Percentiles rank a stretch among this genome's conserved stretches.
phyloP scores from a whole-genome alignment of 495 filamentous ascomycete genomes.

The Hapsidospora chrysogenum region DNA sequence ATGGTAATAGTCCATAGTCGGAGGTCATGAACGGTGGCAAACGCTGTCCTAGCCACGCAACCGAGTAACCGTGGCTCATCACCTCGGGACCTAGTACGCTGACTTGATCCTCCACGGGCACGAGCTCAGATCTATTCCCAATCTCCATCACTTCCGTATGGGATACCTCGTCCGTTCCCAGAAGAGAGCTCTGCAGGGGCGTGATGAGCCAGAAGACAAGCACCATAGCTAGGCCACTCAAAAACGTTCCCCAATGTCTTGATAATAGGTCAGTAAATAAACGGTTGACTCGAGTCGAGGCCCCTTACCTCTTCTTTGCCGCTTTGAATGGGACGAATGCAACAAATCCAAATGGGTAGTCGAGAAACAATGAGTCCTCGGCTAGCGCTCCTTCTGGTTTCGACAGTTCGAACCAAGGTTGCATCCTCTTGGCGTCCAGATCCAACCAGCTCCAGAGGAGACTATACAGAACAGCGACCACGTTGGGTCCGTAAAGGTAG shows the following conservation, averaged over 20 bases:
- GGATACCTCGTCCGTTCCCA: conserved; percentile 10
- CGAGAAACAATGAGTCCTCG: conserved; percentile 21
- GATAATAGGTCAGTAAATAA: neutral
- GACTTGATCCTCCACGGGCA: conserved; percentile 11
- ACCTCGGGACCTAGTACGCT: conserved; percentile 5
- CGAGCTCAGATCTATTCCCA: conserved; percentile 6
- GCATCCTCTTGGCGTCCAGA: conserved; percentile 26
- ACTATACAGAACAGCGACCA: conserved; percentile 25
- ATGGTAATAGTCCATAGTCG: conserved; percentile 19
- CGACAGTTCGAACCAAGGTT: conserved; percentile 30
- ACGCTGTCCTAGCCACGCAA: conserved; percentile 18
- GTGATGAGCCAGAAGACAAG: conserved; percentile 27
- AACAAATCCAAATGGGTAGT: conserved; percentile 33
- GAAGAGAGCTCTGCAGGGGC: conserved; percentile 22
- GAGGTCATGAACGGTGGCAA: conserved; percentile 21
- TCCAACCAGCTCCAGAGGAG: conserved; percentile 29
- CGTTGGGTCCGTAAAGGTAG: conserved; percentile 22
- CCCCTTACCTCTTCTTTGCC: conserved; percentile 13
- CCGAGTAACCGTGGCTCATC: conserved; percentile 18
- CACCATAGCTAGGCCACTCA: conserved; percentile 18
- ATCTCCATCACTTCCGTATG: conserved; percentile 3
- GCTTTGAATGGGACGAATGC: conserved; percentile 27
- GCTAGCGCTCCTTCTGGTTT: conserved; percentile 18
- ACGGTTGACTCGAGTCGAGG: neutral
- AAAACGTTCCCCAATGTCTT: conserved; percentile 27